phyloP scores from a whole-genome alignment of 192 early-diverging fungal species.

The Linnemannia exigua region DNA sequence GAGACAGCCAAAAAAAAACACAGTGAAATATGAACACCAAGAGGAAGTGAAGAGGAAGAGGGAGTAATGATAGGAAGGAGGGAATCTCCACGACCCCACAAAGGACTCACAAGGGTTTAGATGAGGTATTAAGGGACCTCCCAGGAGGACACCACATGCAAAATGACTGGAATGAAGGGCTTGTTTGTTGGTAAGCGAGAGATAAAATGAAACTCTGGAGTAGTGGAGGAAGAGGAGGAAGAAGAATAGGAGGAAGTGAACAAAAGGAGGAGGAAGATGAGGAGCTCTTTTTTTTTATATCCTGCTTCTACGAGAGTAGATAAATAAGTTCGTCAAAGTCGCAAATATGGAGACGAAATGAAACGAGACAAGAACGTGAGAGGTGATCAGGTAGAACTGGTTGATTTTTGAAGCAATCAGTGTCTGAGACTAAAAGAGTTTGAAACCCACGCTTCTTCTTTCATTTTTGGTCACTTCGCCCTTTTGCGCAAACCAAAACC shows the following conservation, averaged over 20 bases:
- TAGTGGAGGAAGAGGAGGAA: neutral
- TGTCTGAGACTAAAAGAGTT: neutral
- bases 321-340: neutral
- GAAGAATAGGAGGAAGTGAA: neutral
- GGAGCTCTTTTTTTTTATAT: neutral
- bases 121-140: neutral
- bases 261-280: neutral
- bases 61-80: neutral
- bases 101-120: slow-evolving; percentile 3
- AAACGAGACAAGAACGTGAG: neutral
- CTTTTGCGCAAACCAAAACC: too few species aligned
- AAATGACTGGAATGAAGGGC: neutral
- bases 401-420: too few species aligned
- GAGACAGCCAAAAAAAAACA: neutral
- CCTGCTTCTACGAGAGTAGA: neutral
- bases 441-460: neutral
- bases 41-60: neutral
- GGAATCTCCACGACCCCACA: slow-evolving; percentile 4
- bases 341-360: neutral
- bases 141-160: neutral
- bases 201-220: neutral
- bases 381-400: neutral
- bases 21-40: neutral
- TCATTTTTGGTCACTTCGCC: neutral
- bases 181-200: neutral